Evolutionary conservation across 2,329 filamentous ascomycete genomes (phyloP), one percentile per base, ranked within the genome.

Genomic region (Malbranchea cinnamomea): DNA sequence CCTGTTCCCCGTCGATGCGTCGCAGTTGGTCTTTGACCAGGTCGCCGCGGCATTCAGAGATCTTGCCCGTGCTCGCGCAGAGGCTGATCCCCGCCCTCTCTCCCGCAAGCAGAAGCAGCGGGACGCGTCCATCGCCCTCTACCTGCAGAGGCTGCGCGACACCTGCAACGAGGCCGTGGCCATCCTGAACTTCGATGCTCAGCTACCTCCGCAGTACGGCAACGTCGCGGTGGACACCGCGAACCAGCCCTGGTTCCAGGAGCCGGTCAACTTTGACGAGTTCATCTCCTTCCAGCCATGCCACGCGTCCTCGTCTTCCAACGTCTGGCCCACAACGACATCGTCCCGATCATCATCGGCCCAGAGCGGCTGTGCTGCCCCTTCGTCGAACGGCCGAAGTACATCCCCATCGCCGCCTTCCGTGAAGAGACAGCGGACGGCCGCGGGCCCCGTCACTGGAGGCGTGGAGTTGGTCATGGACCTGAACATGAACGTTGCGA

Each of bases 401-500:
- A n/a, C n/a, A n/a, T n/a, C n/a, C n/a, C n/a, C n/a, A n/a, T n/a
- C n/a, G n/a, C n/a, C n/a, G n/a, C n/a, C n/a, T n/a, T n/a, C n/a
- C n/a, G 21, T 24, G n/a, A 30, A n/a, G n/a, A 18, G 18, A 14
- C 28, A 26, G 13, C 26, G 17, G 21, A 13, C 23, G 2, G 13
- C 27, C 4, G 23, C 6, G 6, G 26, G 38, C 5, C 21, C 42
- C 6, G 34, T 32, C 3, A 32, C 41, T 13, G 52, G 45, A 3
- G 42, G 42, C 4, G 41, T 57, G 22, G 53, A 59, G 27, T 32
- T 59, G 37, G 50, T 59, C 9, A 48, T 59, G 17, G 56, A 59
- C 32, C 35, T 59, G 40, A 59, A 59, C 37, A 55, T 59, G 53
- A 59, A 59, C 31, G 43, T 51, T 4, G 47, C 54, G 4, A 49